Evolutionary conservation across 2,329 filamentous ascomycete species (phyloP), one percentile per base, ranked within the genome.

Genomic region (Coniochaeta sp.): DNA sequence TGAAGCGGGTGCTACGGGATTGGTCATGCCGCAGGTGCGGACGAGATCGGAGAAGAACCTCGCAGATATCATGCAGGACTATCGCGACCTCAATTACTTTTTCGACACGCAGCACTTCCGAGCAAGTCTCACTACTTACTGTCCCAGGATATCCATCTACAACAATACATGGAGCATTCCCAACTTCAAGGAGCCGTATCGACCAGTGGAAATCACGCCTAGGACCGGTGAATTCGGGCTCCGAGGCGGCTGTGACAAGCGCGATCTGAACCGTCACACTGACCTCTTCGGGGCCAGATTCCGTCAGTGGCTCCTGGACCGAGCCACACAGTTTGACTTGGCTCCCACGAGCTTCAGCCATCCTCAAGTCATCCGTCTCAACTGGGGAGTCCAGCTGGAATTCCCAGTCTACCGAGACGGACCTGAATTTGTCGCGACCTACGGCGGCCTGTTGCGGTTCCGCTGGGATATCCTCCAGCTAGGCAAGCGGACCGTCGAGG

Each of bases 81-180:
- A 72, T 42, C 69, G 73, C 38, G 73, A 72, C 0, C 76, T 81
- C 59, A 65, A 68, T 54, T 80, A 79, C 64, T 79, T 81, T 66
- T 81, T 81, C 56, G 77, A 81, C 64, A 73, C 76, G 58, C 62
- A 68, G 14, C 76, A 79, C 65, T 81, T 81, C 68, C 73, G 72
- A 28, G 60, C 68, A 19, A 69, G 71, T 14, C 70, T 80, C 57
- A 59, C 59, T 4, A 61, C 63, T 2, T 70, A 70, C 36, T 81
- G 78, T 60, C 77, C 77, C 0, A 73, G 76, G 62, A 75, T 81
- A 55, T 72, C 68, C 2, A 62, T 81, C 30, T 79, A 78, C 64
- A 67, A 75, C 59, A 65, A 67, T 1, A 63, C 72, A 1, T 67
- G 69, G 8, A 70, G 74, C 38, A 72, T 81, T 32, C 76, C 77